Evolutionary conservation across 805 yeast species (phyloP), one percentile per base, ranked within the genome.

Genomic region (Myxozyma neotropica): DNA sequence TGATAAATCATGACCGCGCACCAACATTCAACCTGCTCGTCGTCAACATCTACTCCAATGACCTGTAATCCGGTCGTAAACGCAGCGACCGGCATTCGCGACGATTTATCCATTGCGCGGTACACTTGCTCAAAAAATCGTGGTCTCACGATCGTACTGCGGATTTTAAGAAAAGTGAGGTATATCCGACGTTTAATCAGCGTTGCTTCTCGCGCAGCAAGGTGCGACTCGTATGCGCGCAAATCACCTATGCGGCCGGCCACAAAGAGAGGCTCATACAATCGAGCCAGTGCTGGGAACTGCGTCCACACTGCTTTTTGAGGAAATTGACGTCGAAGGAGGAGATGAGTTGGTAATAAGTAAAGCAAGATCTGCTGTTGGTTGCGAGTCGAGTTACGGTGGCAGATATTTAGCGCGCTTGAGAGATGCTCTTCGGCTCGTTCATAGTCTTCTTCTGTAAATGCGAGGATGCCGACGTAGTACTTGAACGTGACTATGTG

Each of bases 11-110:
- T 73, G 55, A 80, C 82, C 0, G 96, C 91, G 23, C 89, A 64
- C 10, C 80, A 72, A 59, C 93, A 84, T 72, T 91, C 96, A 3
- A 84, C 75, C 57, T 82, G 84, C 68, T 84, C 89, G 13, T 64
- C 67, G 53, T 61, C 62, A 23, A 55, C 64, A 17, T 63, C 69
- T 4, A 58, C 36, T 6, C 73, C 70, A 1, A 67, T 65, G 8
- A 69, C 67, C 48, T 77, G 78, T 43, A 81, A 73, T 0, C 81
- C 85, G 29, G 74, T 64, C 26, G 77, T 78, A 43, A 81, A 75
- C 8, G 78, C 77, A 21, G 71, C 70, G 8, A 84, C 69, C 48
- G 69, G 69, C 48, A 70, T 68, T 68, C 76, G 77, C 19, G 72
- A 71, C 42, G 66, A 68, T 36, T 61, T 40, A 1, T 68, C 74